phyloP scores from a whole-genome alignment of 371 early-diverging fungal genomes.

The Mortierella sp. region DNA sequence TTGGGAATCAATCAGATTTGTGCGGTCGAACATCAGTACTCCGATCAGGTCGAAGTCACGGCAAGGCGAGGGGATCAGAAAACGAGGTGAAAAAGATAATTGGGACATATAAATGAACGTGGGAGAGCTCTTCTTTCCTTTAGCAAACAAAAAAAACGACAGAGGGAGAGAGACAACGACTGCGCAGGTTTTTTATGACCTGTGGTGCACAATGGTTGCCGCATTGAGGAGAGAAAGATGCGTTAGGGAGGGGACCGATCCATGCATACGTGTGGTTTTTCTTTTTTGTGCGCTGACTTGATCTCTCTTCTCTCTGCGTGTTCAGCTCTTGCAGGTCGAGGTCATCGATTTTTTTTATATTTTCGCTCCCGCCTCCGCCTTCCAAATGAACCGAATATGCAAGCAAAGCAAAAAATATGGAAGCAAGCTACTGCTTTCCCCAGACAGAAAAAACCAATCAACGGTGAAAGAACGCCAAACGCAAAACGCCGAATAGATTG shows the following conservation, averaged over 20 bases:
- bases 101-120: neutral
- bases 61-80: neutral
- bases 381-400: neutral
- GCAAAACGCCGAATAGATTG: conserved; percentile 1
- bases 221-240: neutral
- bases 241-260: neutral
- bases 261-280: neutral
- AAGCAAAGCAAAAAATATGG: neutral
- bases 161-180: neutral
- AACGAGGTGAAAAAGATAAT: neutral
- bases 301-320: neutral
- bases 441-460: neutral
- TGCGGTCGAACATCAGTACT: neutral
- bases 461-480: neutral
- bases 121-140: neutral
- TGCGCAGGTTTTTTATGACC: neutral
- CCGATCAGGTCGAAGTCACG: neutral
- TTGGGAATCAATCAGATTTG: neutral
- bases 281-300: neutral
- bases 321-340: neutral
- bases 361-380: neutral
- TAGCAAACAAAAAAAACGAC: too few relatives aligned
- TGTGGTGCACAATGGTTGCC: neutral
- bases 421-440: neutral
- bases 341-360: neutral